Percentiles rank a stretch among this genome's conserved stretches.
These are phyloP conservation scores for Zygotorulaspora mrakii DNA, from an alignment of 1,139 yeast genomes.

Conservation along the genomic window DNA sequence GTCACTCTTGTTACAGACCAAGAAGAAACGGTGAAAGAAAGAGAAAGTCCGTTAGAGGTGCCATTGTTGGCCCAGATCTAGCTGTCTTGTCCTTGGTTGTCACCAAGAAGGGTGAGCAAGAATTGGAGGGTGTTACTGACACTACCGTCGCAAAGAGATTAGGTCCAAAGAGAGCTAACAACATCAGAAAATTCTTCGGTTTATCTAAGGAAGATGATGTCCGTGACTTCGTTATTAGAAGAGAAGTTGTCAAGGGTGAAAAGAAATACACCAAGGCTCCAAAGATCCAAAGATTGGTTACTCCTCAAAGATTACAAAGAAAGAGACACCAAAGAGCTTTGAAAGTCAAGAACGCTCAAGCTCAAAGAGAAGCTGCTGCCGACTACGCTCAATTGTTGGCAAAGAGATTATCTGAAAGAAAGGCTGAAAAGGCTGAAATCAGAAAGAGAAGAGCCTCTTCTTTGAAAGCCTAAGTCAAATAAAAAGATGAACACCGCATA, in stretches of 20 bases:
- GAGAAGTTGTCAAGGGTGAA: conserved; percentile 97
- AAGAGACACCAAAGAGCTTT: conserved; percentile 94
- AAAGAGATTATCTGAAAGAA: conserved; percentile 96
- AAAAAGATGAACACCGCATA: conserved; percentile 19
- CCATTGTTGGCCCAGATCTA: conserved; percentile 96
- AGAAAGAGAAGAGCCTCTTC: conserved; percentile 99
- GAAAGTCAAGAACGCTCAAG: conserved; percentile 96
- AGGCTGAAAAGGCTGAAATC: conserved; percentile 96
- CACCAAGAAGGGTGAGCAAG: conserved; percentile 96
- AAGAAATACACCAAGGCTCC: conserved; percentile 99
- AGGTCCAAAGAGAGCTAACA: conserved; percentile 99
- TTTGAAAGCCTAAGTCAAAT: conserved; percentile 64
- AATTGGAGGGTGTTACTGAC: conserved; percentile 95
- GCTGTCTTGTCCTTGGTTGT: conserved; percentile 90
- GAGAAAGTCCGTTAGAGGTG: conserved; percentile 99
- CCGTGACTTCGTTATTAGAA: conserved; percentile 93
- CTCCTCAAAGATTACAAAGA: conserved; percentile 99
- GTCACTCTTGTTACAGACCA: conserved; percentile 99
- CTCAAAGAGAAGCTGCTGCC: conserved; percentile 99
- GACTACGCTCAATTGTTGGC: conserved; percentile 99
- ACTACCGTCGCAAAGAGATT: conserved; percentile 95
- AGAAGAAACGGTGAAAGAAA: conserved; percentile 99
- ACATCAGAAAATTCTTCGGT: conserved; percentile 99
- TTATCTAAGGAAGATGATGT: conserved; percentile 96
- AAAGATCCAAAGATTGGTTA: conserved; percentile 98